Evolutionary conservation across 371 early-diverging fungal species (phyloP), one percentile per base, ranked within the genome.

Genomic region (Actinomucor elegans): DNA sequence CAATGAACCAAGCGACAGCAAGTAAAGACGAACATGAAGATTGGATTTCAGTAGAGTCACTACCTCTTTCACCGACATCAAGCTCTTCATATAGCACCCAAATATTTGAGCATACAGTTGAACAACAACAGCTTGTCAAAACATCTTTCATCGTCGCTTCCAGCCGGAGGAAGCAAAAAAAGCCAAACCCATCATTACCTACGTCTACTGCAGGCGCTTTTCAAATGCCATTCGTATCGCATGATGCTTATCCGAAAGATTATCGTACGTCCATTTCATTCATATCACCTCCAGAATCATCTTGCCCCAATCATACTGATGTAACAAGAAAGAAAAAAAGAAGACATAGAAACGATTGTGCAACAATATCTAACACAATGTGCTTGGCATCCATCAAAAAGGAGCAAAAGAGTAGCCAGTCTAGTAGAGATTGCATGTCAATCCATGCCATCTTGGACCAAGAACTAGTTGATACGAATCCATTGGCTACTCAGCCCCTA

Each of bases 161-260:
- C 29, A 12, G 12, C n/a, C 15, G 21, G 21, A 38, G 37, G 20
- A 50, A 50, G 27, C 27, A 21, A 29, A 21, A 1, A 7, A 50
- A 27, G 17, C 59, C 59, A 7, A 27, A 5, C 8, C 40, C 11
- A 20, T 37, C 59, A 33, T 31, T 47, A 6, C 48, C 37, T 4
- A n/a, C 38, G 20, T 23, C 49, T 14, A 59, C 48, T 4, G 24
- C 40, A 14, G 53, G 52, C 15, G 28, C 53, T 1, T 59, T 59
- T 28, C 37, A n/a, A 21, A 38, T 59, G 23, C 59, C 59, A 14
- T 15, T 50, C 12, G 29, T 10, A 20, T 4, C 28, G 37, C 37
- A 2, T 20, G n/a, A n/a, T n/a, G n/a, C 37, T 21, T n/a, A 49
- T 49, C 37, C 9, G 12, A 12, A 36, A 14, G 23, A 23, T 26